A percentile compares a stretch with the other conserved stretches of the same genome.
Evolutionary conservation across 805 yeast species (phyloP).

Genomic region (Metschnikowia drakensbergensis): DNA sequence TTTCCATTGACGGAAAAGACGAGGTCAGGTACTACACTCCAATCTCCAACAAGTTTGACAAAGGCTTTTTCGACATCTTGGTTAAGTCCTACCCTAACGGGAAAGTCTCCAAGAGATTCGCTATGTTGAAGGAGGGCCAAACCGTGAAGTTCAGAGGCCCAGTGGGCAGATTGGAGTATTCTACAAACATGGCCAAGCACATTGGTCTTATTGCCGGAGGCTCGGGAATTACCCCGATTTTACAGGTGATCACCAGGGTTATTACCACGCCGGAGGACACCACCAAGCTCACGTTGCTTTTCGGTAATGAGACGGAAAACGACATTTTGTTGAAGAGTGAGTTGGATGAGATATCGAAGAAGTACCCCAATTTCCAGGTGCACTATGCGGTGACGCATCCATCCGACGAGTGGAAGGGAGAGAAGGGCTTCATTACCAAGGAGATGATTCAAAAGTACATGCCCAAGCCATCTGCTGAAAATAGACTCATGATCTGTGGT

Average conservation of each 20-base stretch:
- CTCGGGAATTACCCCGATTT: constrained; percentile 85
- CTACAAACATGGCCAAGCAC: constrained; percentile 54
- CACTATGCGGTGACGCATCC: constrained; percentile 57
- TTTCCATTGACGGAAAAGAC: constrained; percentile 47
- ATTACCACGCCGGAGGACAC: constrained; percentile 65
- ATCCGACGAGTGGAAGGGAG: constrained; percentile 51
- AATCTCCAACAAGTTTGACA: constrained; percentile 63
- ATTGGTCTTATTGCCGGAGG: constrained; percentile 80
- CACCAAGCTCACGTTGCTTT: constrained; percentile 59
- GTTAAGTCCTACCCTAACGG: constrained; percentile 77
- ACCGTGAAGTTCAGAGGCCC: constrained; percentile 74
- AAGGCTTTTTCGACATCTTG: constrained; percentile 71
- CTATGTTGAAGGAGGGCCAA: constrained; percentile 60
- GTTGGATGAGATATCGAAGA: constrained; percentile 61
- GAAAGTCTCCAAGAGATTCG: constrained; percentile 62
- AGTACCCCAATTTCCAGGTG: constrained; percentile 60
- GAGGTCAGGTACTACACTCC: constrained; percentile 71
- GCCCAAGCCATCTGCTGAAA: constrained; percentile 47
- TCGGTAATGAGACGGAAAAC: constrained; percentile 71
- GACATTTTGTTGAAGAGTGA: constrained; percentile 72
- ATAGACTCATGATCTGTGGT: constrained; percentile 68
- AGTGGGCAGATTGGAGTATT: constrained; percentile 65
- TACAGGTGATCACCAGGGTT: constrained; percentile 70
- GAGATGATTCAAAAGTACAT: constrained; percentile 52
- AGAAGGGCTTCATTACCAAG: constrained; percentile 56